phyloP scores from a whole-genome alignment of 306 rosid genomes.

The Vicia sativa region DNA sequence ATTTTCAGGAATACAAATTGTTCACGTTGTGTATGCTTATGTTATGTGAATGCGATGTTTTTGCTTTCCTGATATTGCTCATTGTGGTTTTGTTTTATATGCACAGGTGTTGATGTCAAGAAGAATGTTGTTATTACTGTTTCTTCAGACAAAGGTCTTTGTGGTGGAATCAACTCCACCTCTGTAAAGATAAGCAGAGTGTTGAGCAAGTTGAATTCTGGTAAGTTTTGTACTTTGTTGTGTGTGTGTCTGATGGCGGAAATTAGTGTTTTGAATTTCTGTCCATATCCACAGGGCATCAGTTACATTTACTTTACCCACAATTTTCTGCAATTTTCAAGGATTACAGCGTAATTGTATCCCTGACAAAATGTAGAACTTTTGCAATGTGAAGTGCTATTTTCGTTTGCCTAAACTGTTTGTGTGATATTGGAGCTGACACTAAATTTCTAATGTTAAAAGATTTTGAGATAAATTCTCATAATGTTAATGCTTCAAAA shows the following conservation, averaged over 20 bases:
- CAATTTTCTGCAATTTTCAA: slow-evolving; percentile 3
- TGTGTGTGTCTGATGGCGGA: not conserved
- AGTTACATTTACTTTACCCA: not conserved
- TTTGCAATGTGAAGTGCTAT: not conserved
- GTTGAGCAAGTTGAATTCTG: slow-evolving; percentile 62
- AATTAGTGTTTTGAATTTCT: slow-evolving; percentile 2
- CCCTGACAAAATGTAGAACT: not conserved
- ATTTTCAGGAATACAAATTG: slow-evolving; percentile 27
- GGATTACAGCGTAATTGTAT: not conserved
- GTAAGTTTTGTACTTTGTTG: slow-evolving; percentile 50
- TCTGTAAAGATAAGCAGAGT: slow-evolving; percentile 93
- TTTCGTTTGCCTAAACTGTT: slow-evolving; percentile 5
- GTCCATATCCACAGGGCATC: not conserved
- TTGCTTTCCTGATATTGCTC: slow-evolving; percentile 33
- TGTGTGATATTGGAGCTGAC: not conserved
- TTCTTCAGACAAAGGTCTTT: slow-evolving; percentile 97
- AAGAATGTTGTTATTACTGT: slow-evolving; percentile 78
- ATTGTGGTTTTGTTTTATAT: slow-evolving; percentile 32
- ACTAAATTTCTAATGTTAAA: slow-evolving; percentile 13
- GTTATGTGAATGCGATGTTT: not conserved
- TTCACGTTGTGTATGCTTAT: not conserved
- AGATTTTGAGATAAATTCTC: slow-evolving; percentile 12
- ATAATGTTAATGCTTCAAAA: not conserved
- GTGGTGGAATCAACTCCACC: slow-evolving; percentile 99
- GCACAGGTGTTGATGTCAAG: slow-evolving; percentile 71